A percentile compares a stretch with the other conserved stretches of the same genome.
Evolutionary conservation across 2,329 filamentous ascomycete species (phyloP).

Genomic region (Aspergillus cejpii): DNA sequence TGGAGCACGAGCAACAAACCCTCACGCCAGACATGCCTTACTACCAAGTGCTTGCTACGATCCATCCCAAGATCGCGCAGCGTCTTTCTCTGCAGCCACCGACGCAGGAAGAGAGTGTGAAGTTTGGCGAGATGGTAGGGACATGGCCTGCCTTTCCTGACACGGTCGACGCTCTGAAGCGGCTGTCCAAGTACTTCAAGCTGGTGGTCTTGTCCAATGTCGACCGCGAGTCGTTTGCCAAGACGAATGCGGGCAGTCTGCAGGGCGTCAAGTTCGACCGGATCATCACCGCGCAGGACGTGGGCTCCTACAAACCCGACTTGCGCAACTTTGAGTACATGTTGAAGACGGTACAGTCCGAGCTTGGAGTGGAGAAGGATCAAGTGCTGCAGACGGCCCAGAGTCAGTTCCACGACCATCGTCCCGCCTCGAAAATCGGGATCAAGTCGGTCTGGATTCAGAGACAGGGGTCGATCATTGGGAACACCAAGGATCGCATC

Average conservation of each 20-base stretch:
- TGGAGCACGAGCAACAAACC: slow-evolving; percentile 45
- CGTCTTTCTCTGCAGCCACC: slow-evolving; percentile 23
- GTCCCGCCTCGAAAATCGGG: slow-evolving; percentile 55
- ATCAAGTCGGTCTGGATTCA: slow-evolving; percentile 61
- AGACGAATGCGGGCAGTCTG: slow-evolving; percentile 46
- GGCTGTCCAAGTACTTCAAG: slow-evolving; percentile 47
- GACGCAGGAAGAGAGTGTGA: slow-evolving; percentile 32
- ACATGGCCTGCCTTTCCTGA: slow-evolving; percentile 53
- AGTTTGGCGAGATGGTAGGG: slow-evolving; percentile 47
- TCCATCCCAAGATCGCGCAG: slow-evolving; percentile 33
- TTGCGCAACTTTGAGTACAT: slow-evolving; percentile 60
- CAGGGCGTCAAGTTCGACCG: slow-evolving; percentile 52
- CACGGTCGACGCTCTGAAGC: slow-evolving; percentile 48
- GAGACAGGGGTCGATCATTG: slow-evolving; percentile 37
- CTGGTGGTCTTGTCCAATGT: slow-evolving; percentile 55
- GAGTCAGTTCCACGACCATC: slow-evolving; percentile 61
- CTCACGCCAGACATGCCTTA: slow-evolving; percentile 55
- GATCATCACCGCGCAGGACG: slow-evolving; percentile 63
- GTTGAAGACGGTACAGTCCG: slow-evolving; percentile 47
- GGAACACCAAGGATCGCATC: slow-evolving; percentile 34
- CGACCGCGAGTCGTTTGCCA: slow-evolving; percentile 47
- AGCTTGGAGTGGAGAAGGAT: slow-evolving; percentile 52
- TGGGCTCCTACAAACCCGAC: slow-evolving; percentile 66
- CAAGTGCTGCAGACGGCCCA: slow-evolving; percentile 63
- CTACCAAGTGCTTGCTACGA: slow-evolving; percentile 50